phyloP scores from a whole-genome alignment of 352 stramenopile species.

The Globisporangium rhizosaccharum region DNA sequence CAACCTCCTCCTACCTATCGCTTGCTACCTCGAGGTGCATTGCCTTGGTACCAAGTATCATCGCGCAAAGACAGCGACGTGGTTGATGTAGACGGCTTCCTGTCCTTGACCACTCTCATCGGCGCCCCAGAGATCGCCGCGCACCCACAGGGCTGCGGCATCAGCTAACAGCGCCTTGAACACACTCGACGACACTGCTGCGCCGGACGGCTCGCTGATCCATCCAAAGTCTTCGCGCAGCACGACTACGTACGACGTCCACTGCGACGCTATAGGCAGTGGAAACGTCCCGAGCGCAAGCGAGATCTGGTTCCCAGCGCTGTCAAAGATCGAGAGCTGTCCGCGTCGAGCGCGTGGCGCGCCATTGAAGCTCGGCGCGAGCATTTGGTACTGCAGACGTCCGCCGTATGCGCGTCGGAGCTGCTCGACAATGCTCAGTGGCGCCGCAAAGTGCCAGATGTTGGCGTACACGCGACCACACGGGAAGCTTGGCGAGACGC shows the following conservation, averaged over 20 bases:
- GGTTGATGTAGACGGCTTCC: slow-evolving; percentile 72
- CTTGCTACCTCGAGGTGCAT: too few relatives aligned
- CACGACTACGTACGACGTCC: slow-evolving; percentile 60
- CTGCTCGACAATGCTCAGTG: slow-evolving; percentile 20
- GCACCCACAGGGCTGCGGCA: slow-evolving; percentile 46
- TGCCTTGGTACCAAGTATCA: slow-evolving; percentile 10
- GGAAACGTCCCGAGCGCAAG: slow-evolving; percentile 47
- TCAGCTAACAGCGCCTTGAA: slow-evolving; percentile 30
- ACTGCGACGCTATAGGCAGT: slow-evolving; percentile 28
- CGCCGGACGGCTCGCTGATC: slow-evolving; percentile 49
- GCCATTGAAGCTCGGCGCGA: slow-evolving; percentile 69
- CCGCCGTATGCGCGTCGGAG: slow-evolving; percentile 49
- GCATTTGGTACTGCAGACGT: slow-evolving; percentile 61
- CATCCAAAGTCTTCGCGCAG: slow-evolving; percentile 75
- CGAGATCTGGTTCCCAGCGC: slow-evolving; percentile 27
- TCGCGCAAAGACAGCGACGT: slow-evolving; percentile 38
- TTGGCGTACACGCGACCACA: slow-evolving; percentile 64
- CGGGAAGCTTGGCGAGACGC: slow-evolving; percentile 38
- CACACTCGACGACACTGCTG: slow-evolving; percentile 14
- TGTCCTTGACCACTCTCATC: slow-evolving; percentile 39
- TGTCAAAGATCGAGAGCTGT: slow-evolving; percentile 45
- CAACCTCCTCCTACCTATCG: not conserved
- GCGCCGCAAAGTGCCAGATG: slow-evolving; percentile 61
- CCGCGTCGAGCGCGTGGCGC: slow-evolving; percentile 39
- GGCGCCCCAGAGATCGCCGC: slow-evolving; percentile 60